phyloP scores from a whole-genome alignment of 352 stramenopile genomes.

The Pythium aristosporum region DNA sequence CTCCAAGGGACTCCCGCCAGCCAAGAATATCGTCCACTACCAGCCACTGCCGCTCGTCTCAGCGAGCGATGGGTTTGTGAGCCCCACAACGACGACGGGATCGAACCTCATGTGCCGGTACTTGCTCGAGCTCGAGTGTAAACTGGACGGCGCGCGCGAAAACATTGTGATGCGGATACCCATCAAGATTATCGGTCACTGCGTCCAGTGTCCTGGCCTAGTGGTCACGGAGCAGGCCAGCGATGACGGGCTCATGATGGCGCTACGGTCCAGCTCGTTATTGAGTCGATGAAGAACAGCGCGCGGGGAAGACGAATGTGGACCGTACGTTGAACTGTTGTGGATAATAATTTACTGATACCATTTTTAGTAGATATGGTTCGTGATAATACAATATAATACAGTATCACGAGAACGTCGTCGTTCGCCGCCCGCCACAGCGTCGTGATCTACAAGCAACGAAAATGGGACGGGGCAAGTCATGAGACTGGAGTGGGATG shows the following conservation, averaged over 20 bases:
- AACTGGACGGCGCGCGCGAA: constrained; percentile 15
- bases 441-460: no score
- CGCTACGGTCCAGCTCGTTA: constrained; percentile 22
- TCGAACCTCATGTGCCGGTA: constrained; percentile 24
- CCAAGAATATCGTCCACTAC: constrained; percentile 38
- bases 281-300: constrained; percentile 13
- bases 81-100: constrained; percentile 29
- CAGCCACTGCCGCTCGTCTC: constrained; percentile 45
- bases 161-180: constrained; percentile 24
- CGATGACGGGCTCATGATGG: constrained; percentile 20
- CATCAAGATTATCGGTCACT: constrained; percentile 22
- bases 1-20: constrained; percentile 46
- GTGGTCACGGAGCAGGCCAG: constrained; percentile 14
- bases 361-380: not conserved
- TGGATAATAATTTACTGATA: not conserved
- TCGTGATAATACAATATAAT: no score
- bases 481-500: no score
- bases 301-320: not conserved
- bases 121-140: constrained; percentile 24
- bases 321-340: not conserved
- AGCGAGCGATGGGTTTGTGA: constrained; percentile 29
- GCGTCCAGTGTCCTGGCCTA: constrained; percentile 17
- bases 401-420: no score
- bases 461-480: no score
- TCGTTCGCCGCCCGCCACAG: no score